Percentiles rank a stretch among this genome's conserved stretches.
Conservation (phyloP, 75 land plant species). For the Adiantum capillusveneris region DNA sequence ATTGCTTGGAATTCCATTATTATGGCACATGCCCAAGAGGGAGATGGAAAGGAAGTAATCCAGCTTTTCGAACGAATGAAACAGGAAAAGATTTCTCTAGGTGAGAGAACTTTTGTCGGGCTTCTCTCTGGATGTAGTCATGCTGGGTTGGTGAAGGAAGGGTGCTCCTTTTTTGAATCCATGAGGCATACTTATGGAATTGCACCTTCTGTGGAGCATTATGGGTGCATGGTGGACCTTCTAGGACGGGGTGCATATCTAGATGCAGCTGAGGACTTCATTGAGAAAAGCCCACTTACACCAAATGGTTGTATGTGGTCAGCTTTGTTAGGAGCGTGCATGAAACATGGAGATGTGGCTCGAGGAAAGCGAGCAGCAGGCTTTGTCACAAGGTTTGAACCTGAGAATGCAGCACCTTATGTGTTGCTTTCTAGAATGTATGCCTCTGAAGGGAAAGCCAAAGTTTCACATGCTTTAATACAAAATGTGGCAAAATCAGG, state of each 20-base stretch:
- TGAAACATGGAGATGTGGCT: conserved; percentile 1
- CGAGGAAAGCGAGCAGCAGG: conserved; percentile 1
- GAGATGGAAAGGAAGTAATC: neutral
- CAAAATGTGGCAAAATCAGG: conserved; percentile 11
- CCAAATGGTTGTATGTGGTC: conserved; percentile 6
- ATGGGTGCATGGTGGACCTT: conserved; percentile 6
- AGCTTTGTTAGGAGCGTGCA: conserved; percentile 9
- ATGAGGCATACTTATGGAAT: conserved; percentile 5
- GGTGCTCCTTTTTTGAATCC: conserved; percentile 3
- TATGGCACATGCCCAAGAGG: conserved; percentile 8
- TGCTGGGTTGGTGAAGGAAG: conserved; percentile 8
- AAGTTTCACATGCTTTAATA: conserved; percentile 4
- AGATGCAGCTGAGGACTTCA: conserved; percentile 6
- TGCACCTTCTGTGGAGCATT: neutral
- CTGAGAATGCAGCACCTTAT: conserved; percentile 5
- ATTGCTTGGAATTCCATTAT: conserved; percentile 8
- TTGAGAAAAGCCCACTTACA: conserved; percentile 1
- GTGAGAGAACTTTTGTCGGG: conserved; percentile 1
- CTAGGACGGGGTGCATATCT: conserved; percentile 12
- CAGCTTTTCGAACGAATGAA: conserved; percentile 10
- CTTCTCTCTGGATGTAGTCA: conserved; percentile 9
- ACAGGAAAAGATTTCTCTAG: neutral
- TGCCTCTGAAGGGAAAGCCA: conserved; percentile 12
- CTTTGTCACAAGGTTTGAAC: neutral
- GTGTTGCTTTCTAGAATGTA: conserved; percentile 17